Conservation (phyloP, 768 basidiomycete species). For the Serpula lacrymans region DNA sequence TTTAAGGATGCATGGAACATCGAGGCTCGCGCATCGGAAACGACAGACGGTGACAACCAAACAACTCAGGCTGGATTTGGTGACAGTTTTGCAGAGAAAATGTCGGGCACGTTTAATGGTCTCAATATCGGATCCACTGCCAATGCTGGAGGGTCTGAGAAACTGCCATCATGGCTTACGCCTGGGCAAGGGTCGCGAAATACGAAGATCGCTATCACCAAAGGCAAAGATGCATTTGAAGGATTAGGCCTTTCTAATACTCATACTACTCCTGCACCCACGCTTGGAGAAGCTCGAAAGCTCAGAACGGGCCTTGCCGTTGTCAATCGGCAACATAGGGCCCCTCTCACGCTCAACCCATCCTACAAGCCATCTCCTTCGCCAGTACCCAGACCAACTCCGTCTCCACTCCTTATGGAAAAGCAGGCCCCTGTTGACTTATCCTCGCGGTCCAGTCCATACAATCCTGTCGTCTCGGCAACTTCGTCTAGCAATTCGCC, state of each 20-base stretch:
- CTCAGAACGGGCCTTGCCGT: conserved; percentile 64
- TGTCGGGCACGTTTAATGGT: conserved; percentile 52
- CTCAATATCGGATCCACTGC: conserved; percentile 8
- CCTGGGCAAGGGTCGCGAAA: conserved; percentile 27
- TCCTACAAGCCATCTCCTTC: conserved; percentile 16
- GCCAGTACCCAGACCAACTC: conserved; percentile 15
- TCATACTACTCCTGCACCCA: conserved; percentile 51
- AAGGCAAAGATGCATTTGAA: conserved; percentile 73
- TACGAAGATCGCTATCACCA: conserved; percentile 28
- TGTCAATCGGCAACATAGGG: conserved; percentile 38
- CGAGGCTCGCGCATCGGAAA: conserved; percentile 20
- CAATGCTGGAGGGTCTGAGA: conserved; percentile 10
- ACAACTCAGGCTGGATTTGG: conserved; percentile 49
- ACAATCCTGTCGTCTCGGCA: conserved; percentile 23
- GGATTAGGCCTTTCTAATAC: conserved; percentile 56
- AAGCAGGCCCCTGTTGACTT: conserved; percentile 8
- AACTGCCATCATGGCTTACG: conserved; percentile 19
- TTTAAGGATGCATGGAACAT: conserved; percentile 41
- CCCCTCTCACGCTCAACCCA: conserved; percentile 9
- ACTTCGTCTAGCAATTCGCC: conserved; percentile 34
- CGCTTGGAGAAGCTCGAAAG: conserved; percentile 73
- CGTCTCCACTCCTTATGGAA: conserved; percentile 27
- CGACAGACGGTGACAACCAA: conserved; percentile 19
- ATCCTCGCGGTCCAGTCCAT: conserved; percentile 14
- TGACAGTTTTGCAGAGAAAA: conserved; percentile 58